These are phyloP conservation scores for Aspergillus sojae DNA, from an alignment of 2,329 filamentous ascomycete species.

Conservation along the genomic window DNA sequence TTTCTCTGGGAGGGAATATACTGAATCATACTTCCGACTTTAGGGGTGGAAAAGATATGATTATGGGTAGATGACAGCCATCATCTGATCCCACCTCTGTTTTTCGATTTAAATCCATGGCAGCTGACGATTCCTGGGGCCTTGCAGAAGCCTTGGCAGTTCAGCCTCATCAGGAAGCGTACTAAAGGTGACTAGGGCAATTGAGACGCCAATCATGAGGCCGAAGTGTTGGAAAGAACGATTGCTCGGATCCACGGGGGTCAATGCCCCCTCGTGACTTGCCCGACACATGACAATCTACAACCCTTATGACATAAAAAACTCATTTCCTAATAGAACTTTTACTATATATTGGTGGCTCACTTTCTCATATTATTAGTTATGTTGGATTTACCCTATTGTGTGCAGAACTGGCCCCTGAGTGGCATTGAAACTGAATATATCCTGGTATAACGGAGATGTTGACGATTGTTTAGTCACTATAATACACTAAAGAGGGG, in stretches of 20 bases:
- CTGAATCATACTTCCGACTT: not conserved
- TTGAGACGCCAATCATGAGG: constrained; percentile 5
- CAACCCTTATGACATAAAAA: not conserved
- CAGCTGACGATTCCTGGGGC: constrained; percentile 17
- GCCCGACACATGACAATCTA: not conserved
- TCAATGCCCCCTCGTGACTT: not conserved
- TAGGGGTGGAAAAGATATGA: not conserved
- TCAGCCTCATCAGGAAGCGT: constrained; percentile 12
- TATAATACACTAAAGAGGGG: not conserved
- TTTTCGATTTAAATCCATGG: constrained; percentile 1
- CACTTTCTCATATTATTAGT: not conserved
- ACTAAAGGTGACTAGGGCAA: not conserved
- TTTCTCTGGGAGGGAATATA: not conserved
- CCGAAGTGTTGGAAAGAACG: not conserved
- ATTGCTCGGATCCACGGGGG: not conserved
- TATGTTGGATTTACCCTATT: not conserved
- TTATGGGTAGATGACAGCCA: not conserved
- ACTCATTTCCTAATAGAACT: not conserved
- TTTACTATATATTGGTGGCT: not conserved
- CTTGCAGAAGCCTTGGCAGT: constrained; percentile 8
- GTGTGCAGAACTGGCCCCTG: too few relatives aligned
- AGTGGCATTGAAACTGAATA: not conserved
- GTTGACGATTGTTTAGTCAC: not conserved
- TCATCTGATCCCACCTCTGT: constrained; percentile 18
- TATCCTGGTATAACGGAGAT: not conserved